These are phyloP conservation scores for Pholiota molesta DNA, from an alignment of 768 basidiomycete species.

Conservation along the genomic window DNA sequence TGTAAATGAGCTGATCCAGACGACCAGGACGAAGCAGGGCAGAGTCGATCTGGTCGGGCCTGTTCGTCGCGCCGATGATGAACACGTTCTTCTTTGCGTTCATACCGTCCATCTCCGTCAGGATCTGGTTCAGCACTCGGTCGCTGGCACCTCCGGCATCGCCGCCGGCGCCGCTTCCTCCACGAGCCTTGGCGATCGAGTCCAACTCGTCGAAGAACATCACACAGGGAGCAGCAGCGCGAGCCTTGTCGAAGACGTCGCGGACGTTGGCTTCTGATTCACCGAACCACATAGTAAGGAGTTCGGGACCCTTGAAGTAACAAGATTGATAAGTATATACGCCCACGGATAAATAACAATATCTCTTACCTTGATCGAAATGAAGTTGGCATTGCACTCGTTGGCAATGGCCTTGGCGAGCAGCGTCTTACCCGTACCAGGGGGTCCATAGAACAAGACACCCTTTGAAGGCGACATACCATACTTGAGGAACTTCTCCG, in stretches of 20 bases:
- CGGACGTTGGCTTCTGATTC: slow-evolving; percentile 99
- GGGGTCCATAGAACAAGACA: slow-evolving; percentile 99
- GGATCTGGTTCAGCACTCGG: slow-evolving; percentile 95
- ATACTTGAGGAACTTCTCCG: slow-evolving; percentile 99
- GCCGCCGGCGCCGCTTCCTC: slow-evolving; percentile 75
- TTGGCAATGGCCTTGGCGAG: slow-evolving; percentile 99
- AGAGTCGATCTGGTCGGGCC: slow-evolving; percentile 94
- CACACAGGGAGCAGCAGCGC: slow-evolving; percentile 98
- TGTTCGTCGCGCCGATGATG: slow-evolving; percentile 96
- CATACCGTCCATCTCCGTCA: slow-evolving; percentile 99
- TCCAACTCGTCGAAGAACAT: slow-evolving; percentile 99
- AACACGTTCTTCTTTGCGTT: slow-evolving; percentile 99
- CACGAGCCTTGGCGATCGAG: slow-evolving; percentile 97
- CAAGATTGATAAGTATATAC: slow-evolving; percentile 17
- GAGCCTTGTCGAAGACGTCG: slow-evolving; percentile 99
- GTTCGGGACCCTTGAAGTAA: slow-evolving; percentile 77
- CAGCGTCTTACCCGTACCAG: slow-evolving; percentile 99
- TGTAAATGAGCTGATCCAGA: slow-evolving; percentile 99
- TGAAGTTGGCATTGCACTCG: slow-evolving; percentile 99
- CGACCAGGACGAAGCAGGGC: slow-evolving; percentile 96
- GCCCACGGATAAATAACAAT: neutral
- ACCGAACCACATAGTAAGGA: slow-evolving; percentile 99
- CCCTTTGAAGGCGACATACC: slow-evolving; percentile 99
- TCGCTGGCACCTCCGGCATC: slow-evolving; percentile 97
- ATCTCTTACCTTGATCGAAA: slow-evolving; percentile 85